phyloP scores from a whole-genome alignment of 495 filamentous ascomycete species.

The Penicillium parvum region DNA sequence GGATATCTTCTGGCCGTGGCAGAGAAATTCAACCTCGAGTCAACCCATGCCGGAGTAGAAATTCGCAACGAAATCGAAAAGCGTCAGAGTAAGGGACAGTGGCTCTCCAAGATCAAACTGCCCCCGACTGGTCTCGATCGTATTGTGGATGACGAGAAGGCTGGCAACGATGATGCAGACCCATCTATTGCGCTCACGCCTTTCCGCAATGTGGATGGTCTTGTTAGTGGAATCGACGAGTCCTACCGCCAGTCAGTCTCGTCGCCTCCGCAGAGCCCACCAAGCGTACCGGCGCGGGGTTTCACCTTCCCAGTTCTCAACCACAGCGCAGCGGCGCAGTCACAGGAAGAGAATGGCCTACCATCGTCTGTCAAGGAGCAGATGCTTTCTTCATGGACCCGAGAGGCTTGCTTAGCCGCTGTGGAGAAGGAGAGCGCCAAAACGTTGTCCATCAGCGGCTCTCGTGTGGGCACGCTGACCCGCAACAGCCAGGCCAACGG shows the following conservation, averaged over 20 bases:
- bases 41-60: conserved; percentile 56
- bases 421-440: conserved; percentile 64
- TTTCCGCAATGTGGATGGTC: conserved; percentile 42
- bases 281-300: conserved; percentile 63
- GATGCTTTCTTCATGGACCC: conserved; percentile 72
- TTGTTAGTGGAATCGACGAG: conserved; percentile 69
- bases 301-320: conserved; percentile 58
- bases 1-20: conserved; percentile 79
- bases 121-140: conserved; percentile 50
- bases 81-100: conserved; percentile 65
- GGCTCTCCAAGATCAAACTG: conserved; percentile 61
- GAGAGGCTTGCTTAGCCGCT: conserved; percentile 61
- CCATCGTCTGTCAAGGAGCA: conserved; percentile 55
- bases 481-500: conserved; percentile 58
- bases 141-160: conserved; percentile 30
- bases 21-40: conserved; percentile 73
- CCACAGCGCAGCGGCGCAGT: conserved; percentile 20
- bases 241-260: conserved; percentile 55
- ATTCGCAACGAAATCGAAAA: conserved; percentile 72
- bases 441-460: conserved; percentile 66
- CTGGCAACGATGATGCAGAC: conserved; percentile 4
- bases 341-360: conserved; percentile 34
- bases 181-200: conserved; percentile 26
- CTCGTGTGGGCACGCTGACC: conserved; percentile 57
- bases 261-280: conserved; percentile 64